Conservation (phyloP, 2,329 filamentous ascomycete species). For the Clonostachys chloroleuca region DNA sequence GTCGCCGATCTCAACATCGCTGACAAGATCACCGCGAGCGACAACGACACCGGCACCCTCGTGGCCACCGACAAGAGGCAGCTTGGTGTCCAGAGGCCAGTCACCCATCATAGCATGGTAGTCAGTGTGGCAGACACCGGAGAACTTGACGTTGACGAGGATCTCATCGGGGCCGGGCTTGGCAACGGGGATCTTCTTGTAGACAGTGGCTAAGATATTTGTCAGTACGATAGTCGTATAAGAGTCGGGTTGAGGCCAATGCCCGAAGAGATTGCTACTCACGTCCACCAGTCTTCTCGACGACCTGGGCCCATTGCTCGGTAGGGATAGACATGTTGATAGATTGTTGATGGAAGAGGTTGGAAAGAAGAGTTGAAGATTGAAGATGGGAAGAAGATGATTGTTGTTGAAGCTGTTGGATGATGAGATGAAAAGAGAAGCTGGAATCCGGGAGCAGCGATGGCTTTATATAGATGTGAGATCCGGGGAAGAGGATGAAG, state of each 20-base stretch:
- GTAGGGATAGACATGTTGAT: constrained; percentile 56
- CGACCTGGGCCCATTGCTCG: constrained; percentile 88
- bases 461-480: too few relatives aligned
- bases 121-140: constrained; percentile 88
- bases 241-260: background rate
- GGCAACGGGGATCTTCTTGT: constrained; percentile 78
- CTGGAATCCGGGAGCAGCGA: too few relatives aligned
- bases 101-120: constrained; percentile 77
- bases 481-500: too few relatives aligned
- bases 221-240: background rate
- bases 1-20: constrained; percentile 77
- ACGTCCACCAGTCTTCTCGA: constrained; percentile 75
- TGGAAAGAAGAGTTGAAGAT: background rate
- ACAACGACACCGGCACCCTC: constrained; percentile 81
- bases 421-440: too few relatives aligned
- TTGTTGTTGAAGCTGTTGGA: too few relatives aligned
- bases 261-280: constrained; percentile 22
- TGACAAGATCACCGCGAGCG: constrained; percentile 70
- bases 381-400: too few relatives aligned
- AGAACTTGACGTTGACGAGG: constrained; percentile 86
- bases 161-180: constrained; percentile 86
- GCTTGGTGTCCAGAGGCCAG: constrained; percentile 80
- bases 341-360: constrained; percentile 1
- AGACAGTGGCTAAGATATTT: constrained; percentile 48
- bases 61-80: constrained; percentile 81